phyloP scores from a whole-genome alignment of 495 filamentous ascomycete genomes.

The Penicillium odoratum region DNA sequence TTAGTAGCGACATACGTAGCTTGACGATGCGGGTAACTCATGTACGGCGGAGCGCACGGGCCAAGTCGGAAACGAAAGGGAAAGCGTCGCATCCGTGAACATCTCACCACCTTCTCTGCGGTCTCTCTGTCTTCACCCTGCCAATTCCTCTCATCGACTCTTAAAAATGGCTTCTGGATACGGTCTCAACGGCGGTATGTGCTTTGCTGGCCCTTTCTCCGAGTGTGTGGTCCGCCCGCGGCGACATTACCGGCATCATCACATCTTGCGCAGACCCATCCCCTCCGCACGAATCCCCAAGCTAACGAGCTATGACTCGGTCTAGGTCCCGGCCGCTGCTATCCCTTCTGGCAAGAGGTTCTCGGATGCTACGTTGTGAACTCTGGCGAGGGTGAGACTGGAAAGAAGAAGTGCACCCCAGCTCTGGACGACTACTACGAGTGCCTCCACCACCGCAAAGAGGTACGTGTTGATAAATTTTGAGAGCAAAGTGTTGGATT shows the following conservation, averaged over 20 bases:
- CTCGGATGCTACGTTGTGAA: constrained; percentile 89
- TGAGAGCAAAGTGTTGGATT: background rate
- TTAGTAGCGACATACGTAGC: constrained; percentile 26
- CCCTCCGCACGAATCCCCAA: constrained; percentile 20
- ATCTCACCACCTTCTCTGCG: constrained; percentile 26
- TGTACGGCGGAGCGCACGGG: constrained; percentile 39
- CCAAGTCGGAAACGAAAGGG: constrained; percentile 42
- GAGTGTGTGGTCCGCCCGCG: constrained; percentile 12
- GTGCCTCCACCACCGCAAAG: constrained; percentile 96
- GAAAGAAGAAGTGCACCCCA: constrained; percentile 88
- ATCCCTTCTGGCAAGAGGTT: constrained; percentile 96
- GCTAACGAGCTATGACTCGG: constrained; percentile 29
- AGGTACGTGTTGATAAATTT: constrained; percentile 59
- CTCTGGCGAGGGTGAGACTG: constrained; percentile 68
- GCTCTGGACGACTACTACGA: constrained; percentile 96
- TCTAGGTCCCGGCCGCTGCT: constrained; percentile 86
- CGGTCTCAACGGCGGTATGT: constrained; percentile 76
- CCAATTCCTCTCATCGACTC: constrained; percentile 23
- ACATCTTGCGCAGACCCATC: constrained; percentile 23
- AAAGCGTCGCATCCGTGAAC: constrained; percentile 39
- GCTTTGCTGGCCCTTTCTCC: constrained; percentile 4
- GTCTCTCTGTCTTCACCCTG: constrained; percentile 25
- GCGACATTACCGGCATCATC: constrained; percentile 12
- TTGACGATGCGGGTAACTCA: constrained; percentile 18
- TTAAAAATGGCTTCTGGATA: constrained; percentile 77